Evolutionary conservation across 345 rosid species (phyloP), one percentile per base, ranked within the genome.

Genomic region (Citrus australasica): DNA sequence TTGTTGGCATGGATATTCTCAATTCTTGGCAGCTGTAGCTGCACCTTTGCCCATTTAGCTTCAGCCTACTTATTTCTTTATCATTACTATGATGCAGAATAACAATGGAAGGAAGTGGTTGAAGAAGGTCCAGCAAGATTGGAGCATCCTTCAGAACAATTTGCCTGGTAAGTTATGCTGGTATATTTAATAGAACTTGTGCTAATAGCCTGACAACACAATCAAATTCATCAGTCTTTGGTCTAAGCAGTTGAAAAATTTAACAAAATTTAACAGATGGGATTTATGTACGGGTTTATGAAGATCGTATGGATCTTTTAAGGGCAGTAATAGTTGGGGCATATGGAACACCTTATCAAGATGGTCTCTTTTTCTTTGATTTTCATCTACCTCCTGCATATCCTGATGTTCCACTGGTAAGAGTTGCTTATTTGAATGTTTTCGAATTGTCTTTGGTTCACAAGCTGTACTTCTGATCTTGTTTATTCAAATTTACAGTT

Each of bases 271-370:
- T 58, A 58, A 74, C 90, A 97, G 99, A 92, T 85, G 98, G 91
- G 79, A 92, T 97, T 51, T 90, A 90, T 69, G 96, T 92, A 71
- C 90, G 96, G 66, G 97, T 90, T 75, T 94, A 93, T 79, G 98
- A 97, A 86, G 98, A 93, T 78, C 86, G 95, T 79, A 94, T 97
- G 93, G 99, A 97, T 87, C 94, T 97, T 51, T 79, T 97, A 73
- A 90, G 99, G 79, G 96, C 98, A 4, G 98, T 90, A 61, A 92
- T 97, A 78, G 90, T 88, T 9, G 99, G 99, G 79, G 96, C 99
- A 61, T 93, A 85, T 79, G 99, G 98, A 74, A 93, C 99, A 48
- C 99, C 99, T 56, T 97, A 97, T 84, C 99, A 97, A 84, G 99
- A 97, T 80, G 98, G 99, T 79, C 92, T 97, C 48, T 97, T 97